phyloP scores from a whole-genome alignment of 805 yeast species.

The Teunomyces cretensis region DNA sequence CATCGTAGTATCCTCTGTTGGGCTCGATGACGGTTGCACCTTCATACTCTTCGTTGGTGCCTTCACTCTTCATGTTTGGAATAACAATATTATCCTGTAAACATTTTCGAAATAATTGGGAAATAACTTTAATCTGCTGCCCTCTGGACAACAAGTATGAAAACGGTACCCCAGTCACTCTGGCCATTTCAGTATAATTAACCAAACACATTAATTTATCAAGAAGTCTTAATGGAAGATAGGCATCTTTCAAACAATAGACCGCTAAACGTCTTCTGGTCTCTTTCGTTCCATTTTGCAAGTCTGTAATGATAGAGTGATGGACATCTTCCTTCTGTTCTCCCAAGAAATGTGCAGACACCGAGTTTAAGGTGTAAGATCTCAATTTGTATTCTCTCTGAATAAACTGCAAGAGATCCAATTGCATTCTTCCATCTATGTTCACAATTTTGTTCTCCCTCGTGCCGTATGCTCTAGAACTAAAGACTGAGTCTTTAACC shows the following conservation, averaged over 20 bases:
- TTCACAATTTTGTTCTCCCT: slow-evolving; percentile 89
- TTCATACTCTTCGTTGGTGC: slow-evolving; percentile 88
- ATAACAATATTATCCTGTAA: slow-evolving; percentile 80
- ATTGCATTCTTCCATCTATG: slow-evolving; percentile 93
- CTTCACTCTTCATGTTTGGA: slow-evolving; percentile 84
- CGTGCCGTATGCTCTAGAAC: slow-evolving; percentile 95
- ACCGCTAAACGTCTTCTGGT: slow-evolving; percentile 95
- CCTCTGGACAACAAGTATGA: slow-evolving; percentile 87
- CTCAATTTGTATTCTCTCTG: slow-evolving; percentile 94
- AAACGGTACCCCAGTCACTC: slow-evolving; percentile 98
- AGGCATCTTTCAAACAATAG: slow-evolving; percentile 95
- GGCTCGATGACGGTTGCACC: slow-evolving; percentile 99
- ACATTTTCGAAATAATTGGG: slow-evolving; percentile 93
- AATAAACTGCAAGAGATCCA: slow-evolving; percentile 87
- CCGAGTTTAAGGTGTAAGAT: slow-evolving; percentile 92
- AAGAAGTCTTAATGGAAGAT: slow-evolving; percentile 78
- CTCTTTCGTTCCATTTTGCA: slow-evolving; percentile 89
- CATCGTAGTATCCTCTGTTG: slow-evolving; percentile 89
- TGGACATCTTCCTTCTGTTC: slow-evolving; percentile 99
- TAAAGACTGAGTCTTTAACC: slow-evolving; percentile 75
- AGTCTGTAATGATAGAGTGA: slow-evolving; percentile 91
- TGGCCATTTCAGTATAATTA: slow-evolving; percentile 98
- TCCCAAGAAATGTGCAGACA: slow-evolving; percentile 86
- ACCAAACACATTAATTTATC: slow-evolving; percentile 96
- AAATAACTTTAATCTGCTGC: slow-evolving; percentile 95